Evolutionary conservation across 352 stramenopile genomes (phyloP), one percentile per base, ranked within the genome.

Genomic region (Globisporangium iwayamae): DNA sequence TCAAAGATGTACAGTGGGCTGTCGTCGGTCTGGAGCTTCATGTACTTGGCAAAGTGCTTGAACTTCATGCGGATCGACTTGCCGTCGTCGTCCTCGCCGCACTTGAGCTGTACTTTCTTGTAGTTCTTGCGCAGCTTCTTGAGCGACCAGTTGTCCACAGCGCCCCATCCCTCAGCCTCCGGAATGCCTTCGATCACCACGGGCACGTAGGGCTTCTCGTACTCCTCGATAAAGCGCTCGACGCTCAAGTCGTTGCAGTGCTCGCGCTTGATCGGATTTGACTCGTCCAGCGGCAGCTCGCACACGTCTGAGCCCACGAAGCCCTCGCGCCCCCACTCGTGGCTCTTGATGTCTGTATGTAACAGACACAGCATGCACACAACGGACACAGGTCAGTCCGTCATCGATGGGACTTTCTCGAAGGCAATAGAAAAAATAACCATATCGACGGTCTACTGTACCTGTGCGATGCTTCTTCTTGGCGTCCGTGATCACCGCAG

Each of bases 1-100:
- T 99, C 96, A 67, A 99, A 99, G n/a, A 99, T 86, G 75, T 99
- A 99, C 30, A 99, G 67, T 38, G 96, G 97, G 43, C 87, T 90
- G 63, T 97, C 88, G 66, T 97, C 91, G 16, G 75, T 91, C 62
- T 94, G 85, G 5, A 70, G 72, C 45, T 81, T 81, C 50, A 91
- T 58, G 66, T 94, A 92, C 68, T 76, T 79, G 54, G 80, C 72
- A 45, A 94, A 94, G 66, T 93, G 78, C 73, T 92, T 94, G 58
- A 91, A 83, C 63, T 92, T 90, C 74, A 94, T 83, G 22, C 83
- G 83, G 53, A 94, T 76, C 10, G 83, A 79, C 66, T 86, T 85
- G 61, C 83, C 85, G 62, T 90, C 63, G 68, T 94, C 85, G 59
- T 91, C 85, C 65, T 94, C 81, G 43, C 85, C 85, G 69, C 85